A percentile compares a stretch with the other conserved stretches of the same genome.
Evolutionary conservation across 768 basidiomycete species (phyloP).

Genomic region (Russula abietina): DNA sequence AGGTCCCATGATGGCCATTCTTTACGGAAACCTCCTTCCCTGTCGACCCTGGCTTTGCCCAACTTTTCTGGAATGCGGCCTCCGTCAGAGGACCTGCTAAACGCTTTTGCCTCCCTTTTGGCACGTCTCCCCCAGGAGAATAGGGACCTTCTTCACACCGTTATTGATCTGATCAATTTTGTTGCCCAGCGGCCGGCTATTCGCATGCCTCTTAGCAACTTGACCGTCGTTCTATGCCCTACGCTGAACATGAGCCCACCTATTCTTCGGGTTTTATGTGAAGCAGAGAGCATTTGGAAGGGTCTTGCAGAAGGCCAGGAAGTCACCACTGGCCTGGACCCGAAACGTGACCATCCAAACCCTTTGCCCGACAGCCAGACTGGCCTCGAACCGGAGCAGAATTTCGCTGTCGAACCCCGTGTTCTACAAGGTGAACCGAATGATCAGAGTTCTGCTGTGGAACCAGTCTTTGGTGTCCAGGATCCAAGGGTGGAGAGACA

Average conservation of each 20-base stretch:
- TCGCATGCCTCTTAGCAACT: constrained; percentile 89
- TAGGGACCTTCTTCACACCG: constrained; percentile 75
- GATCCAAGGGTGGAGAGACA: background rate
- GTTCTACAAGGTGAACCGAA: constrained; percentile 1
- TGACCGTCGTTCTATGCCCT: constrained; percentile 84
- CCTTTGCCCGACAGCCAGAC: constrained; percentile 3
- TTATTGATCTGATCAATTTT: constrained; percentile 70
- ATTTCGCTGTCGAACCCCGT: constrained; percentile 3
- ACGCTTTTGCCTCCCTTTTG: constrained; percentile 57
- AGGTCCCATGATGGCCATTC: constrained; percentile 31
- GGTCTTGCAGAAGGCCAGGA: constrained; percentile 27
- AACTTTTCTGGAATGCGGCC: constrained; percentile 54
- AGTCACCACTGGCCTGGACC: constrained; percentile 2
- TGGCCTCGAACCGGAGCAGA: background rate
- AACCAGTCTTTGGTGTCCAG: background rate
- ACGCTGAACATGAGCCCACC: constrained; percentile 75
- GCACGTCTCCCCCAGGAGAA: constrained; percentile 71
- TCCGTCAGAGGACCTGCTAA: constrained; percentile 53
- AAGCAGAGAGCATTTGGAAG: constrained; percentile 63
- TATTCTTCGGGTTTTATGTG: constrained; percentile 65
- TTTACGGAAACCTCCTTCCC: constrained; percentile 71
- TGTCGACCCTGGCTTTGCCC: constrained; percentile 73
- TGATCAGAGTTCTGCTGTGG: constrained; percentile 7
- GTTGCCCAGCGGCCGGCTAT: constrained; percentile 69
- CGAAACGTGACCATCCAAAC: constrained; percentile 2